These are phyloP conservation scores for Prunus mongolica DNA, from an alignment of 306 rosid species.

Conservation along the genomic window DNA sequence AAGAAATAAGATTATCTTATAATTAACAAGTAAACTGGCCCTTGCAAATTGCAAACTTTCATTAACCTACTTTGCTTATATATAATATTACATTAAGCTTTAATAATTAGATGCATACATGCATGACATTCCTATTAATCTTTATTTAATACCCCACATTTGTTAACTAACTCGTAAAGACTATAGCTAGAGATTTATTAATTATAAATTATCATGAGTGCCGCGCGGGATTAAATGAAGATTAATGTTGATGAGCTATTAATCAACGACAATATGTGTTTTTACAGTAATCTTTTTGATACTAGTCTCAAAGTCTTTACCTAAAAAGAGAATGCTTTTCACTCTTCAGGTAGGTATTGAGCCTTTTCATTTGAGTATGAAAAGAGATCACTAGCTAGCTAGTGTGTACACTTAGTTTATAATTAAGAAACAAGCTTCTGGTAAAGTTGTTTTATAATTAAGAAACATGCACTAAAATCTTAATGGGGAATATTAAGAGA, in stretches of 20 bases:
- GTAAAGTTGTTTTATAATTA: not conserved
- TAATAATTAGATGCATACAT: not conserved
- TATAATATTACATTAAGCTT: not conserved
- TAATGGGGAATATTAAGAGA: not conserved
- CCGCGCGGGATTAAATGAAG: too few species aligned
- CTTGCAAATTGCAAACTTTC: conserved; percentile 2
- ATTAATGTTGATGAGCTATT: not conserved
- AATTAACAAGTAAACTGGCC: not conserved
- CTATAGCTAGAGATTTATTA: too few species aligned
- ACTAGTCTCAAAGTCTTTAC: too few species aligned
- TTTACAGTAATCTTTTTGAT: too few species aligned
- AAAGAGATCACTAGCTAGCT: not conserved
- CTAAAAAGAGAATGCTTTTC: not conserved
- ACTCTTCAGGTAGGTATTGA: not conserved
- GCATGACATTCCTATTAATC: not conserved
- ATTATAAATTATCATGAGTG: too few species aligned
- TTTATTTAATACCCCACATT: not conserved
- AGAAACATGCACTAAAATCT: not conserved
- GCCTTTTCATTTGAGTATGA: not conserved
- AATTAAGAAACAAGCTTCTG: not conserved
- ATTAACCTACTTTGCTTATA: not conserved
- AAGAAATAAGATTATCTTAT: not conserved
- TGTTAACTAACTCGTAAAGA: too few species aligned
- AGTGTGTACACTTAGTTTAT: not conserved
- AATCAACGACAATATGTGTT: not conserved